Base-by-base conservation (phyloP, 176 grass and related monocot species). In the Phoenix dactylifera region DNA sequence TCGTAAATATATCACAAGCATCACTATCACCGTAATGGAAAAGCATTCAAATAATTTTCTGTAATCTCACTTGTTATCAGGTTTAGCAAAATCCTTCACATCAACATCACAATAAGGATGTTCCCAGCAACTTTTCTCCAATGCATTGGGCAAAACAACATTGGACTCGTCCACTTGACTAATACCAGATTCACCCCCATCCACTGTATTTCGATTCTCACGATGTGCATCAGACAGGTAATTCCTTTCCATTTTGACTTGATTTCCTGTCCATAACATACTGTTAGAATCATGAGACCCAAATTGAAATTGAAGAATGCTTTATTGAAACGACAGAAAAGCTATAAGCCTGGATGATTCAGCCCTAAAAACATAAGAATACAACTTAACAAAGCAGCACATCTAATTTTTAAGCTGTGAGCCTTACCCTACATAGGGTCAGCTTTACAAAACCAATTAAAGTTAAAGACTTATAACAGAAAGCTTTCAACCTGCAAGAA, bases 211-310 rank as follows among this genome's bases (percentile, higher is more conserved):
- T 20, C 3, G 17, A 44, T 44, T 58, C 15, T 59, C 39, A 44
- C 51, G 44, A 39, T 79, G 70, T 79, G 20, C 68, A 3, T 67
- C 56, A 52, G 56, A 55, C 15, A 73, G 59, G 16, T 67, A 55
- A 65, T 28, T 69, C 51, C 20, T 63, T 69, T 54, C 77, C 23
- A 20, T 66, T 75, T 57, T 77, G 59, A 63, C 60, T 50, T 54
- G 39, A 74, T 54, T 60, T 79, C 49, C 87, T 86, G 71, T 39
- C 62, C 26, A 78, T 53, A 73, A 59, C 54, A 86, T 77, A 76
- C 53, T 78, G 53, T 75, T 63, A 81, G 53, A 89, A 84, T 16
- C 14, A 76, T 62, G 28, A 81, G 78, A 58, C 22, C 72, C 24
- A 65, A 64, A 18, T 55, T 51, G 17, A 55, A 30, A 76, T 15